A percentile compares a stretch with the other conserved stretches of the same genome.
Evolutionary conservation across 2,329 filamentous ascomycete species (phyloP).

Genomic region (Colletotrichum nymphaeae): DNA sequence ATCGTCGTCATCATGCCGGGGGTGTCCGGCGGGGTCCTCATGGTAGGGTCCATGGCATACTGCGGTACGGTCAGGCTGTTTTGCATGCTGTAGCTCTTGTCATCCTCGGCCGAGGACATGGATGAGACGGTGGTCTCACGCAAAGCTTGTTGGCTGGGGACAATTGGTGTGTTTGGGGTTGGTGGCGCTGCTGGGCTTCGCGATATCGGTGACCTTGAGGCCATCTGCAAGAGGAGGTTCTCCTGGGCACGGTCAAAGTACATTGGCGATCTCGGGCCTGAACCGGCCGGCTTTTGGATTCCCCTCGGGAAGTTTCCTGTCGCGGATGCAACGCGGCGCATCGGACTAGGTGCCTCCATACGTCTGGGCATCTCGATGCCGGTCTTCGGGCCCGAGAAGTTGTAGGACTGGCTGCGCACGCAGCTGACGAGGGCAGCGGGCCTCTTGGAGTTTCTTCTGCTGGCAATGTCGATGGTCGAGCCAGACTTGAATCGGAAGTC

Average conservation of each 20-base stretch:
- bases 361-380: constrained; percentile 59
- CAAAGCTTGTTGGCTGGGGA: constrained; percentile 49
- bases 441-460: constrained; percentile 61
- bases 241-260: constrained; percentile 59
- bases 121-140: constrained; percentile 54
- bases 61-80: constrained; percentile 39
- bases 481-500: constrained; percentile 59
- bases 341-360: constrained; percentile 57
- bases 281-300: constrained; percentile 51
- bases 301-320: constrained; percentile 54
- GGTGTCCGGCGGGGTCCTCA: constrained; percentile 66
- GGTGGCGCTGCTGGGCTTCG: constrained; percentile 58
- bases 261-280: constrained; percentile 56
- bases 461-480: constrained; percentile 64
- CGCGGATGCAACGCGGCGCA: constrained; percentile 66
- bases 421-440: constrained; percentile 60
- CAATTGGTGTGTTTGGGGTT: constrained; percentile 60
- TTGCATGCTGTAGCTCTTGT: constrained; percentile 38
- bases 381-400: constrained; percentile 54
- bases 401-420: constrained; percentile 56
- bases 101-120: constrained; percentile 52
- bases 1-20: constrained; percentile 59
- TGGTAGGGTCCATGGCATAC: constrained; percentile 51
- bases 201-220: constrained; percentile 54
- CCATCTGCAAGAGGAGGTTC: constrained; percentile 52